Conservation (phyloP, 75 land plant species). For the Pseudotsuga menziesii region DNA sequence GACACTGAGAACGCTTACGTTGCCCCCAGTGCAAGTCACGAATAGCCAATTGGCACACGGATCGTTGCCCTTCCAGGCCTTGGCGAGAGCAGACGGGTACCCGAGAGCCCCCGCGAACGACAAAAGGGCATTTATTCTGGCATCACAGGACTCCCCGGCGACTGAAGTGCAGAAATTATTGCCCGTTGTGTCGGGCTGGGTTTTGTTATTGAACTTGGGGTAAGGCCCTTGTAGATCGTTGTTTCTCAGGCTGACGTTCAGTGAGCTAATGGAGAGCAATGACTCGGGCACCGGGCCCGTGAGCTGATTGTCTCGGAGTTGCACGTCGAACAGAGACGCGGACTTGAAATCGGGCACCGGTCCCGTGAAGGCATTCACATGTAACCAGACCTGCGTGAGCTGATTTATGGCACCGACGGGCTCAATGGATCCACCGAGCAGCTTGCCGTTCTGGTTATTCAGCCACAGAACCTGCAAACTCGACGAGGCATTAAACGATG, state of each 20-base stretch:
- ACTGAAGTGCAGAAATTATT: conserved; percentile 52
- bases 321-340: conserved; percentile 30
- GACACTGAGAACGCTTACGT: conserved; percentile 38
- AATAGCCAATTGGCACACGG: conserved; percentile 62
- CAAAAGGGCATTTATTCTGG: conserved; percentile 40
- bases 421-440: conserved; percentile 24
- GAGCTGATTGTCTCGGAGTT: conserved; percentile 58
- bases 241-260: conserved; percentile 59
- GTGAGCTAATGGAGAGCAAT: conserved; percentile 24
- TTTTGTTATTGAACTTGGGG: conserved; percentile 30
- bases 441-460: conserved; percentile 45
- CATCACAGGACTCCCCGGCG: conserved; percentile 44
- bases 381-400: conserved; percentile 61
- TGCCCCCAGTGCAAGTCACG: conserved; percentile 38
- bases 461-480: conserved; percentile 44
- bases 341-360: conserved; percentile 64
- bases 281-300: conserved; percentile 66
- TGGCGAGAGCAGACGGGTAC: conserved; percentile 41
- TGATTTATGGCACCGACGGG: conserved; percentile 41
- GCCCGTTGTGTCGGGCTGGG: conserved; percentile 4
- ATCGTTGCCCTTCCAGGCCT: conserved; percentile 68
- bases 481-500: conserved; percentile 26
- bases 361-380: conserved; percentile 63
- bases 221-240: conserved; percentile 71
- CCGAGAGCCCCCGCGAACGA: conserved; percentile 24